Base-by-base conservation (phyloP, 1,284 basidiomycete genomes). In the Moesziomyces sp. region DNA sequence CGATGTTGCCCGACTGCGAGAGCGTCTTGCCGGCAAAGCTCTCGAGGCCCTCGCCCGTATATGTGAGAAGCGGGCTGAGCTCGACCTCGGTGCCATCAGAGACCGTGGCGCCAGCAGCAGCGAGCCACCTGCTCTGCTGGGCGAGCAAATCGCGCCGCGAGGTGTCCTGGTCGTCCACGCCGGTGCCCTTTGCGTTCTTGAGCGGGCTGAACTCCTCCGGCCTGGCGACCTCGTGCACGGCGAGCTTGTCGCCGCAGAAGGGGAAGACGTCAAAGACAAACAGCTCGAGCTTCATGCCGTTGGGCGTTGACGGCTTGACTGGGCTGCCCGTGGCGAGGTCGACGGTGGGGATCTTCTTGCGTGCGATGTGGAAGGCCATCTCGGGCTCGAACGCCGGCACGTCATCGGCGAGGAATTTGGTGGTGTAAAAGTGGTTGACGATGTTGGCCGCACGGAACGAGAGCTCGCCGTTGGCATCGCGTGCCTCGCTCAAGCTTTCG, bases 211-310 rank as follows among this genome's bases (percentile, higher is more conserved):
- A 99, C 86, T 99, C 96, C 66, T 96, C 93, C 65, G 88, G 87
- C 52, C 97, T 88, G 52, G 89, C 89, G 44, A 97, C 94, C 85
- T 98, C 95, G 84, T 98, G 87, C 33, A 98, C 93, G 43, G 91
- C 89, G 63, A 99, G 93, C 30, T 71, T 52, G 49, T 68, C 63
- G 58, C 86, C 88, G 47, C 93, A 93, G 86, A 90, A 94, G 7
- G 97, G 96, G 88, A 99, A 98, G 51, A 99, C 97, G 86, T 99
- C 96, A 82, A 99, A 99, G 52, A 99, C 92, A 86, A 99, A 99
- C 86, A 97, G 88, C 86, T 99, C 97, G 74, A 99, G 89, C 86
- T 99, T 99, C 93, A 99, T 97, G 61, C 97, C 97, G 85, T 99
- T 99, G n/a, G 94, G 93, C 82, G 90, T 90, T 59, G 85, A 86